Percentiles rank a stretch among this genome's conserved stretches.
Evolutionary conservation across 257 asterid species (phyloP).

Genomic region (Misopates orontium): DNA sequence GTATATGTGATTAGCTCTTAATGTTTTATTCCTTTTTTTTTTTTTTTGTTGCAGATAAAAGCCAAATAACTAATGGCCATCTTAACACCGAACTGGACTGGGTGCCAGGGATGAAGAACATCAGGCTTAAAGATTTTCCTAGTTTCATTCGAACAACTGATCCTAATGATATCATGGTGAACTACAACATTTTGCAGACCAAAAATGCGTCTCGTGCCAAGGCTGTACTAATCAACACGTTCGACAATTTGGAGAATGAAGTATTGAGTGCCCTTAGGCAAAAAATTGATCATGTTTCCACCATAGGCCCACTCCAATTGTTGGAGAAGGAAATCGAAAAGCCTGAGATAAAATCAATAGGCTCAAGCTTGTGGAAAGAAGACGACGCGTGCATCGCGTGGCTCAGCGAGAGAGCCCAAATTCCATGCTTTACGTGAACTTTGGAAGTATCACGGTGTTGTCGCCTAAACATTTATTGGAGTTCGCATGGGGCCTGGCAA

Average conservation of each 20-base stretch:
- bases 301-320: slow-evolving; percentile 39
- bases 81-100: slow-evolving; percentile 26
- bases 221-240: slow-evolving; percentile 38
- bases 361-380: slow-evolving; percentile 52
- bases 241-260: slow-evolving; percentile 31
- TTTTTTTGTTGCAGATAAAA: slow-evolving; percentile 19
- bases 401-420: slow-evolving; percentile 29
- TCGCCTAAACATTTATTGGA: slow-evolving; percentile 38
- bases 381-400: slow-evolving; percentile 36
- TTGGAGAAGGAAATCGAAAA: slow-evolving; percentile 26
- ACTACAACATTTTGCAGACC: slow-evolving; percentile 27
- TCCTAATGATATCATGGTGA: slow-evolving; percentile 28
- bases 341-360: slow-evolving; percentile 17
- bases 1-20: too few relatives aligned
- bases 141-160: slow-evolving; percentile 34
- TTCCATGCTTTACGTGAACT: slow-evolving; percentile 48
- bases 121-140: slow-evolving; percentile 28
- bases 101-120: slow-evolving; percentile 32
- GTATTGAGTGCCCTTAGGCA: slow-evolving; percentile 29
- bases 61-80: slow-evolving; percentile 25
- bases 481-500: slow-evolving; percentile 54
- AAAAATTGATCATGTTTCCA: slow-evolving; percentile 27
- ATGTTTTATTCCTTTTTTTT: background rate
- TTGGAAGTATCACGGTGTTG: slow-evolving; percentile 48
- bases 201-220: slow-evolving; percentile 24